A percentile compares a stretch with the other conserved stretches of the same genome.
phyloP scores from a whole-genome alignment of 495 filamentous ascomycete species.

The Corynascus novoguineensis region DNA sequence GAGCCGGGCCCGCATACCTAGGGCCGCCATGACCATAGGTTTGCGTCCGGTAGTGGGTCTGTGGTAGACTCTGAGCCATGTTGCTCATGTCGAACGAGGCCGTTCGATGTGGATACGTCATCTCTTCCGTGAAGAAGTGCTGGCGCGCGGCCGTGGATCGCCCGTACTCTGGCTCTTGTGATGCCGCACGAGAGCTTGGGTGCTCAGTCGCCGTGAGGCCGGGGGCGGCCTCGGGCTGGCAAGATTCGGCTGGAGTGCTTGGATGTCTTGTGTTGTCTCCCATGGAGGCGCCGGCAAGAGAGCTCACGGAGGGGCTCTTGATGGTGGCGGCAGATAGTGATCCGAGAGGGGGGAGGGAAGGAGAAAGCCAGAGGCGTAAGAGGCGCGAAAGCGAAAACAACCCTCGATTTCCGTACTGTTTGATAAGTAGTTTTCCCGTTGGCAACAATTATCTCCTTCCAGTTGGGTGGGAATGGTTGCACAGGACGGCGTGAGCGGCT shows the following conservation, averaged over 20 bases:
- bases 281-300: slow-evolving; percentile 25
- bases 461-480: too few relatives aligned
- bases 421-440: too few relatives aligned
- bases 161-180: slow-evolving; percentile 26
- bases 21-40: slow-evolving; percentile 34
- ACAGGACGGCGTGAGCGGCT: too few relatives aligned
- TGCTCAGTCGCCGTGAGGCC: not conserved
- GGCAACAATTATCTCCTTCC: too few relatives aligned
- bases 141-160: slow-evolving; percentile 25
- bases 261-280: slow-evolving; percentile 36
- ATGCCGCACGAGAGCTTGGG: not conserved
- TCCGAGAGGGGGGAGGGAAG: too few relatives aligned
- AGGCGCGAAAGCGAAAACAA: too few relatives aligned
- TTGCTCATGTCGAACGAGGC: slow-evolving; percentile 39
- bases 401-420: too few relatives aligned
- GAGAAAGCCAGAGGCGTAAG: too few relatives aligned
- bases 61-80: slow-evolving; percentile 39
- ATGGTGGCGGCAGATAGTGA: too few relatives aligned
- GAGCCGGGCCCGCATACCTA: slow-evolving; percentile 40
- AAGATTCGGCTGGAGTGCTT: slow-evolving; percentile 32
- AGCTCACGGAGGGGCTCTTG: not conserved
- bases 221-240: slow-evolving; percentile 21
- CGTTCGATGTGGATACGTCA: slow-evolving; percentile 32
- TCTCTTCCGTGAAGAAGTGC: slow-evolving; percentile 35
- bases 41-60: slow-evolving; percentile 30